Evolutionary conservation across 78 protist species (phyloP).

Genomic region (Fonticula alba): DNA sequence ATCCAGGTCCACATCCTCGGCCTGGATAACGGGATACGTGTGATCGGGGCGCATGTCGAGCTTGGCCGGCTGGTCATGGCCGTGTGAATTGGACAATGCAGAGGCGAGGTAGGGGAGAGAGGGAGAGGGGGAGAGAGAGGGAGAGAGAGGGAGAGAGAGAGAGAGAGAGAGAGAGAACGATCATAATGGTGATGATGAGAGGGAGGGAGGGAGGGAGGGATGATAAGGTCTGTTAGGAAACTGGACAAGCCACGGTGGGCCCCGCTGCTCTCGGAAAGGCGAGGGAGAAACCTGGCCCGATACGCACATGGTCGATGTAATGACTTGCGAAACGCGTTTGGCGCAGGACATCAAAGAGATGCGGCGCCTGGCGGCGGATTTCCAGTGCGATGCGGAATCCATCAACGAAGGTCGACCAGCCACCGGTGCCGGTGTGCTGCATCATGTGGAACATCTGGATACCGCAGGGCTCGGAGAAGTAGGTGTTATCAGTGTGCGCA

Average conservation of each 20-base stretch:
- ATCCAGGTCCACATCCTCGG: not conserved
- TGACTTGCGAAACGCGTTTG: not conserved
- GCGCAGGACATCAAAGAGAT: not conserved
- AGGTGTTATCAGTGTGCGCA: conserved; percentile 24
- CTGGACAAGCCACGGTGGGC: too few relatives aligned
- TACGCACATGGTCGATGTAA: not conserved
- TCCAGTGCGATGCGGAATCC: conserved; percentile 6
- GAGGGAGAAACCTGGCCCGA: too few relatives aligned
- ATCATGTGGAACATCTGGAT: conserved; percentile 18
- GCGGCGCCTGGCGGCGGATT: not conserved
- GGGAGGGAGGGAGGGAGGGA: too few relatives aligned
- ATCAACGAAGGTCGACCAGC: conserved; percentile 13
- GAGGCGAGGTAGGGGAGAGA: too few relatives aligned
- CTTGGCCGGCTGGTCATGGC: too few relatives aligned
- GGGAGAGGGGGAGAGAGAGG: too few relatives aligned
- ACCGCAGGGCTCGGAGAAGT: conserved; percentile 19
- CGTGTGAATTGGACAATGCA: too few relatives aligned
- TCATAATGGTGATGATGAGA: too few relatives aligned
- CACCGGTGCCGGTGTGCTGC: conserved; percentile 15
- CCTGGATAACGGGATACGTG: not conserved
- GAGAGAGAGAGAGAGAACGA: too few relatives aligned
- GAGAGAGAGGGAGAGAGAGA: too few relatives aligned
- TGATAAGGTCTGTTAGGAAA: too few relatives aligned
- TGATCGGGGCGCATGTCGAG: not conserved
- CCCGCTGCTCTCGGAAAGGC: too few relatives aligned